Evolutionary conservation across 106 monocot genomes (phyloP).

Genomic region (Ottelia alismoides): DNA sequence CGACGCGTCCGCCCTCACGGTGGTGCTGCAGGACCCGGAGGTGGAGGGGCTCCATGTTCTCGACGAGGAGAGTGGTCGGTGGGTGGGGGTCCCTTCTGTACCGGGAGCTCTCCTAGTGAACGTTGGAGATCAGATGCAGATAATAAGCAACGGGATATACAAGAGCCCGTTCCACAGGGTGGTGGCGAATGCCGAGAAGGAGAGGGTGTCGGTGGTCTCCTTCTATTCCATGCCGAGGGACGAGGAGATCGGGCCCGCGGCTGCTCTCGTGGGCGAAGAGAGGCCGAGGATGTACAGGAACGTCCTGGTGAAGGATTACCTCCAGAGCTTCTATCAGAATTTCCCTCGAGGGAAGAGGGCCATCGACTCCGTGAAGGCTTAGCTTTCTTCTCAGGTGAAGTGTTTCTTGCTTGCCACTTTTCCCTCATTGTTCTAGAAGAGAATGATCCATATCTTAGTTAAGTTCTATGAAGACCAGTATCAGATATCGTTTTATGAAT

Average conservation of each 20-base stretch:
- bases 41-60: slow-evolving; percentile 26
- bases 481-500: too few relatives aligned
- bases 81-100: slow-evolving; percentile 10
- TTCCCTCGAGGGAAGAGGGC: slow-evolving; percentile 4
- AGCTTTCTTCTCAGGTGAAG: not conserved
- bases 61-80: slow-evolving; percentile 12
- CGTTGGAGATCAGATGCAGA: slow-evolving; percentile 9
- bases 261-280: not conserved
- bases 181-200: slow-evolving; percentile 4
- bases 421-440: too few relatives aligned
- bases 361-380: slow-evolving; percentile 1
- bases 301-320: slow-evolving; percentile 2
- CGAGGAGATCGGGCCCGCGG: slow-evolving; percentile 3
- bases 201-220: slow-evolving; percentile 4
- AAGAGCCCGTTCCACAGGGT: slow-evolving; percentile 4
- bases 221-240: not conserved
- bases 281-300: slow-evolving; percentile 9
- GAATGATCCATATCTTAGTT: too few relatives aligned
- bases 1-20: slow-evolving; percentile 15
- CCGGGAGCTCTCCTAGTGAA: not conserved
- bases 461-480: not conserved
- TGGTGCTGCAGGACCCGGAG: slow-evolving; percentile 21
- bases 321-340: not conserved
- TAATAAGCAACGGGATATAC: slow-evolving; percentile 7
- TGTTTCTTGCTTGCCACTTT: not conserved